A percentile compares a stretch with the other conserved stretches of the same genome.
phyloP scores from a whole-genome alignment of 352 stramenopile species.

The Phytophthora europaea region DNA sequence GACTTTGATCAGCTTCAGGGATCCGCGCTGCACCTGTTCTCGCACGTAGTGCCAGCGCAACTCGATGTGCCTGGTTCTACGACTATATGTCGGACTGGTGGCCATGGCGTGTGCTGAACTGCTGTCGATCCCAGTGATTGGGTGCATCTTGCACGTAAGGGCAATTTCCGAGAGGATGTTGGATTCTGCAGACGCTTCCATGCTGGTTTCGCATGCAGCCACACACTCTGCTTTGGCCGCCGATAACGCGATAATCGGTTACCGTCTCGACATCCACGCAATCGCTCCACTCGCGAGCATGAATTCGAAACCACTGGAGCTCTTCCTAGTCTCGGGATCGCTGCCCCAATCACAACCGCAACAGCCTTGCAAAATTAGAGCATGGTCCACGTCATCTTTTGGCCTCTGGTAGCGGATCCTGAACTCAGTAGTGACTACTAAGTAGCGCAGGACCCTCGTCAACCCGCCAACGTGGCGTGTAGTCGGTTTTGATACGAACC shows the following conservation, averaged over 20 bases:
- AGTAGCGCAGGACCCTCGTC: constrained; percentile 1
- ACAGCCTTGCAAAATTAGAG: background rate
- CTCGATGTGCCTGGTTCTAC: constrained; percentile 7
- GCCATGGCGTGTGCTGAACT: background rate
- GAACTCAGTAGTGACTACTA: constrained; percentile 1
- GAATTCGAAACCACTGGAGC: constrained; percentile 1
- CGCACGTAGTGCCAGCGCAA: constrained; percentile 7
- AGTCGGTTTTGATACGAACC: constrained; percentile 7
- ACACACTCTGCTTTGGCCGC: constrained; percentile 8
- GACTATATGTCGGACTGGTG: background rate
- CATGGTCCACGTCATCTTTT: background rate
- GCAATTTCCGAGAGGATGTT: constrained; percentile 9
- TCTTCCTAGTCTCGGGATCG: constrained; percentile 5
- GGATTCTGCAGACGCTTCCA: background rate
- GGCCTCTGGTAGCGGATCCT: constrained; percentile 2
- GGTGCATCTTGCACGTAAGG: too few species aligned
- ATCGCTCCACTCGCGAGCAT: constrained; percentile 1
- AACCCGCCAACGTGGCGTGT: background rate
- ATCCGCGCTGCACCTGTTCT: background rate
- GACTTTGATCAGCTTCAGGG: background rate
- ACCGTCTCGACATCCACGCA: constrained; percentile 2
- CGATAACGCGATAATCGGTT: background rate
- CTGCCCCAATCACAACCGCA: constrained; percentile 12
- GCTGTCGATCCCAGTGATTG: background rate
- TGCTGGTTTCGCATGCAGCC: constrained; percentile 9